Evolutionary conservation across 1,284 basidiomycete species (phyloP).

Genomic region (Sporisorium iseilematis-ciliati): DNA sequence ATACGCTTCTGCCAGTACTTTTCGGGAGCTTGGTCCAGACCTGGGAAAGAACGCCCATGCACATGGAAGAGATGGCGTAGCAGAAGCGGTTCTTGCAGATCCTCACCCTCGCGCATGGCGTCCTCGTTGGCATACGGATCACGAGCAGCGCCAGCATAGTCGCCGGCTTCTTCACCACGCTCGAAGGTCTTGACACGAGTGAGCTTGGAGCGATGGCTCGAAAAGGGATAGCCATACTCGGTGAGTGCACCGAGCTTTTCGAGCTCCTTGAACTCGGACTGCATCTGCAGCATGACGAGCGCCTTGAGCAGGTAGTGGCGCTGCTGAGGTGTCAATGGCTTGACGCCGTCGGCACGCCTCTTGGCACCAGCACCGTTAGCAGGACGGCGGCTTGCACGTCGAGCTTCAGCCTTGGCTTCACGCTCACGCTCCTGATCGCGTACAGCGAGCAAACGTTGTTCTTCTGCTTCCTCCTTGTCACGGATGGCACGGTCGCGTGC

Average conservation of each 20-base stretch:
- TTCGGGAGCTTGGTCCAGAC: constrained; percentile 60
- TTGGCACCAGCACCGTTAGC: constrained; percentile 36
- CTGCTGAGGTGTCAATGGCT: constrained; percentile 59
- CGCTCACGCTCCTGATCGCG: constrained; percentile 37
- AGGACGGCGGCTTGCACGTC: constrained; percentile 36
- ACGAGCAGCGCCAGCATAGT: constrained; percentile 51
- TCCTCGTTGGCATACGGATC: constrained; percentile 63
- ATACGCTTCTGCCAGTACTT: constrained; percentile 66
- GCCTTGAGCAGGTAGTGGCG: constrained; percentile 67
- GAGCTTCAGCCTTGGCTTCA: constrained; percentile 42
- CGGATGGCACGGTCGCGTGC: constrained; percentile 43
- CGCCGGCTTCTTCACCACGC: constrained; percentile 43
- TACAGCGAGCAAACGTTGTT: constrained; percentile 34
- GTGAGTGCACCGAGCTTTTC: constrained; percentile 63
- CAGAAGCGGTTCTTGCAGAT: constrained; percentile 62
- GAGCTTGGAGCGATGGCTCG: constrained; percentile 51
- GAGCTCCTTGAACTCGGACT: constrained; percentile 60
- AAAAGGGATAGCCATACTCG: constrained; percentile 66
- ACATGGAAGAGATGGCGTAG: constrained; percentile 68
- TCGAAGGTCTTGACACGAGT: constrained; percentile 58
- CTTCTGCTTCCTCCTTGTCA: constrained; percentile 46
- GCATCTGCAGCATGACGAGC: constrained; percentile 67
- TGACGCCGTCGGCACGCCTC: constrained; percentile 28
- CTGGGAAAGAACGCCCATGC: constrained; percentile 61
- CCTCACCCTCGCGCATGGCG: constrained; percentile 49